Evolutionary conservation across 176 grass and related monocot genomes (phyloP), one percentile per base, ranked within the genome.

Genomic region (Lolium multiflorum): DNA sequence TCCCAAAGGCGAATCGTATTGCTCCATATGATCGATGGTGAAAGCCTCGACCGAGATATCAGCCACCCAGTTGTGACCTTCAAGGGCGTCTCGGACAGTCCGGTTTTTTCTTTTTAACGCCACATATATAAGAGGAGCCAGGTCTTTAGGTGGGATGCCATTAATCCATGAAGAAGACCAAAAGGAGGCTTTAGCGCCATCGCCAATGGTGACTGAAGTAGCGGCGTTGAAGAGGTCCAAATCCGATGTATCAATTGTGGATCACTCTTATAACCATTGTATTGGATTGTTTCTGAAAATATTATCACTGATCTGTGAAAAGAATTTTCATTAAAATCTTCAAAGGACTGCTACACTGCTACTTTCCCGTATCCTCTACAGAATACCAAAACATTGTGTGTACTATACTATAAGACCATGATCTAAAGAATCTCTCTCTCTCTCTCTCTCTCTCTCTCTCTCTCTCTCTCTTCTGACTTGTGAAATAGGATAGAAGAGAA

Each of bases 381-480:
- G 3, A 63, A 63, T 26, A 10, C 11, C 21, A 62, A 24, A 62
- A 10, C 10, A 21, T 14, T 28, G 11, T 22, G 10, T n/a, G 31
- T 35, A 35, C 31, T 35, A 35, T 65, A 65, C 25, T 65, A 15
- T 65, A 31, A 28, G 62, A 65, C 62, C 62, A 11, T 90, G 54
- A 38, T 31, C 43, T 73, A 54, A 78, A 28, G 26, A 31, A 72
- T 89, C 57, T 76, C 68, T 35, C 31, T 35, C 31, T 35, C 31
- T 3, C 3, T 35, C 31, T 35, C 3, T 35, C 31, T 35, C 31
- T 35, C 31, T 80, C 81, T 68, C 35, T 55, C 52, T 54, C 41
- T 44, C 41, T 44, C 41, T 86, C 72, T 87, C 56, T 87, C 79
- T 74, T 83, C 75, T 87, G 89, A 91, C 75, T 87, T 87, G 57